Base-by-base conservation (phyloP, 805 yeast species). In the Candida mattraensis region DNA sequence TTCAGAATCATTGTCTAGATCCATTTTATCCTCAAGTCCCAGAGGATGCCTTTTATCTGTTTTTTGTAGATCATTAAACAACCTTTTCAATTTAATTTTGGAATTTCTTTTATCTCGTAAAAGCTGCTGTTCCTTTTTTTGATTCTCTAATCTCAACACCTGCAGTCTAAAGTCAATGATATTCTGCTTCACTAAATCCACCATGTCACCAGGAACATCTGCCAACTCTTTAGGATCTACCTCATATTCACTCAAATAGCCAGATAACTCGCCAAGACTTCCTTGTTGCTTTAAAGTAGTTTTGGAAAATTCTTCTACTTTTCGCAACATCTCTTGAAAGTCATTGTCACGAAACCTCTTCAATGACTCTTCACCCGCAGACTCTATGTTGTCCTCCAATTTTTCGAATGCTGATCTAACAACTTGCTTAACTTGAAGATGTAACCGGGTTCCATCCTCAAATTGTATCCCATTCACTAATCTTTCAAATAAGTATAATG, bases 201-300 rank as follows among this genome's bases (percentile, higher is more conserved):
- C 55, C 64, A 74, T 61, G 17, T 72, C 72, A 16, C 60, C 56
- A 2, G 86, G 84, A 4, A 80, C 71, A 44, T 76, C 85, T 10
- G 67, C 60, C 35, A 80, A 53, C 47, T 79, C 85, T 29, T 63
- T 60, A n/a, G 69, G 65, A 50, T 80, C 83, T 20, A 80, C 73
- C 35, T 69, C 66, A 51, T 80, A 80, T 3, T 44, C 45, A 9
- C 43, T 40, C 18, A 33, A 24, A 13, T 45, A 11, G 51, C 52
- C 30, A 15, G 42, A 42, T 18, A 41, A 18, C 19, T 37, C n/a
- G 8, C 15, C 37, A 6, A 12, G 12, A 5, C 25, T 12, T 18
- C 20, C 18, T 11, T 20, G 14, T 18, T 33, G 28, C n/a, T 5
- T 12, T 15, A 31, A 10, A n/a, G n/a, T n/a, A n/a, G 30, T 9